Evolutionary conservation across 2,329 filamentous ascomycete genomes (phyloP).

Genomic region (Venturia asperata): DNA sequence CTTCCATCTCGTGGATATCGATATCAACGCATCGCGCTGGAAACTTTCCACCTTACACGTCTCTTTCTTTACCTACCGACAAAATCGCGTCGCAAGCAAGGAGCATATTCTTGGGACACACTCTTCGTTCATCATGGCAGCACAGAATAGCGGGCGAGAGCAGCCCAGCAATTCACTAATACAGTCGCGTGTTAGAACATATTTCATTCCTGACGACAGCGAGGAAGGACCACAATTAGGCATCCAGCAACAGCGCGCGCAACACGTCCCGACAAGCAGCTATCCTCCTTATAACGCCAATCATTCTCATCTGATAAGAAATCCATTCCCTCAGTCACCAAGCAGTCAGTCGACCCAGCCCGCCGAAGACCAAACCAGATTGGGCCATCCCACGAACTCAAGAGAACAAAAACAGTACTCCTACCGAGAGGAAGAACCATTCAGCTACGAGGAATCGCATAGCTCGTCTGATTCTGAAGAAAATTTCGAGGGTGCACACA

Average conservation of each 20-base stretch:
- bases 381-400: background rate
- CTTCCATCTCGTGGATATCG: background rate
- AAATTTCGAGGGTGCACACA: background rate
- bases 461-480: background rate
- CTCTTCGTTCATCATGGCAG: constrained; percentile 8
- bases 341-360: constrained; percentile 2
- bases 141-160: constrained; percentile 1
- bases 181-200: constrained; percentile 7
- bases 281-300: background rate
- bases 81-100: constrained; percentile 8
- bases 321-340: background rate
- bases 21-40: constrained; percentile 1
- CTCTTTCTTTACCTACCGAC: background rate
- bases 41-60: background rate
- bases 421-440: background rate
- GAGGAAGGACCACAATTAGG: constrained; percentile 12
- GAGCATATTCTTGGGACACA: background rate
- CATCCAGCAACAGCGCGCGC: background rate
- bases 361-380: background rate
- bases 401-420: background rate
- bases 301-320: background rate
- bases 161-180: background rate
- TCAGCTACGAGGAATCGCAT: background rate
- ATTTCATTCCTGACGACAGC: constrained; percentile 2
- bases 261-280: background rate